A percentile compares a stretch with the other conserved stretches of the same genome.
Evolutionary conservation across 2,329 filamentous ascomycete species (phyloP).

Genomic region (Neonectria punicea): DNA sequence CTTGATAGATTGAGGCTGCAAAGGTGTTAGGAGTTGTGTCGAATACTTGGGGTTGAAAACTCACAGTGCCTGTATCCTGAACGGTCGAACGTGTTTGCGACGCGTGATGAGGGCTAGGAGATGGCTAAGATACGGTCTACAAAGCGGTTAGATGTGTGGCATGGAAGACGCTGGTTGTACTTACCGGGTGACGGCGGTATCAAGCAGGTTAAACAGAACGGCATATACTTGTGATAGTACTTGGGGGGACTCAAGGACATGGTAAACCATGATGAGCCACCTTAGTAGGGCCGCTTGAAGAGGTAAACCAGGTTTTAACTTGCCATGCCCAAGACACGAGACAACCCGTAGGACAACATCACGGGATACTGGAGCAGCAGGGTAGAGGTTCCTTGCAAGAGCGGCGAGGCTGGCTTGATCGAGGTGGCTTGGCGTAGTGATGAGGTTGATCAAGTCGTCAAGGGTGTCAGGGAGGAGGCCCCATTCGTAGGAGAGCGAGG

Average conservation of each 20-base stretch:
- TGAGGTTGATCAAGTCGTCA: conserved; percentile 70
- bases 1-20: conserved; percentile 65
- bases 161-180: background rate
- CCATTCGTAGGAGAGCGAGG: conserved; percentile 71
- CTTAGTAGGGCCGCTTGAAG: conserved; percentile 78
- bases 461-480: conserved; percentile 73
- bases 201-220: conserved; percentile 82
- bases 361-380: conserved; percentile 70
- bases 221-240: conserved; percentile 77
- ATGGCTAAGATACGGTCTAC: conserved; percentile 74
- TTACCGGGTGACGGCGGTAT: conserved; percentile 80
- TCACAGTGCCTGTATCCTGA: conserved; percentile 81
- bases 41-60: conserved; percentile 37
- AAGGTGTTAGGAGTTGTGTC: conserved; percentile 8
- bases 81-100: conserved; percentile 84
- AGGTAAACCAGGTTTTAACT: conserved; percentile 76
- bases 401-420: conserved; percentile 79
- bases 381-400: conserved; percentile 80
- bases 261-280: conserved; percentile 83
- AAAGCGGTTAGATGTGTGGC: conserved; percentile 32
- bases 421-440: conserved; percentile 73
- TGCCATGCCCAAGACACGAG: conserved; percentile 80
- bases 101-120: conserved; percentile 82
- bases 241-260: conserved; percentile 71
- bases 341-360: conserved; percentile 73